phyloP scores from a whole-genome alignment of 2,329 filamentous ascomycete genomes.

The Penicillium palitans region DNA sequence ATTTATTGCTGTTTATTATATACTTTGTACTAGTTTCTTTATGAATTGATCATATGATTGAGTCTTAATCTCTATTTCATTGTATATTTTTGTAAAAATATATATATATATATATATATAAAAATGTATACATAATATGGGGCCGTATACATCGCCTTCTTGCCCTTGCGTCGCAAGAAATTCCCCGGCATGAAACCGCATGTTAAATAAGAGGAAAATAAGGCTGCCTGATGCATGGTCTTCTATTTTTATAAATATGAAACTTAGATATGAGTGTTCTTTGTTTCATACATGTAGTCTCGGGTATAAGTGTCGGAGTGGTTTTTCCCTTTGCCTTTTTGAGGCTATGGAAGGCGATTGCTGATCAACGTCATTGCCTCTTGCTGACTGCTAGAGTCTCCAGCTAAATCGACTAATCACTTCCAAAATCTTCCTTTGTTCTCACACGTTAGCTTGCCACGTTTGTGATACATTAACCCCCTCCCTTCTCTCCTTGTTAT shows the following conservation, averaged over 20 bases:
- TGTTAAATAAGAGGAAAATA: not conserved
- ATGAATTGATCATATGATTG: constrained; percentile 15
- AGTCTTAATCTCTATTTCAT: constrained; percentile 2
- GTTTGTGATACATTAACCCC: not conserved
- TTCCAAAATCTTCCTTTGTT: not conserved
- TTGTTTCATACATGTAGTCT: not conserved
- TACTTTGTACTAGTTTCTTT: constrained; percentile 17
- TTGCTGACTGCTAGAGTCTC: not conserved
- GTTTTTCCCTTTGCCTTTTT: not conserved
- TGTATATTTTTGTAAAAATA: not conserved
- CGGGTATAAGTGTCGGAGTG: not conserved
- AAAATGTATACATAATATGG: not conserved
- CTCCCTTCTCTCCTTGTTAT: not conserved
- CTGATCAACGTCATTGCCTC: constrained; percentile 12
- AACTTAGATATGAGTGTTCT: not conserved
- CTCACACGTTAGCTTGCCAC: not conserved
- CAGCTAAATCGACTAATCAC: not conserved
- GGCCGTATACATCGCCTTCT: not conserved
- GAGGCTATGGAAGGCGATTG: constrained; percentile 6
- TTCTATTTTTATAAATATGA: not conserved
- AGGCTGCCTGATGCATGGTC: not conserved
- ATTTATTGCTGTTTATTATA: constrained; percentile 17
- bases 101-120: too few relatives aligned
- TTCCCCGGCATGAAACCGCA: not conserved
- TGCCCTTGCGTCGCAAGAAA: not conserved